A percentile compares a stretch with the other conserved stretches of the same genome.
These are phyloP conservation scores for Physcomitrellopsis africana DNA, from an alignment of 225 moss, liverwort and hornwort species.

Conservation along the genomic window DNA sequence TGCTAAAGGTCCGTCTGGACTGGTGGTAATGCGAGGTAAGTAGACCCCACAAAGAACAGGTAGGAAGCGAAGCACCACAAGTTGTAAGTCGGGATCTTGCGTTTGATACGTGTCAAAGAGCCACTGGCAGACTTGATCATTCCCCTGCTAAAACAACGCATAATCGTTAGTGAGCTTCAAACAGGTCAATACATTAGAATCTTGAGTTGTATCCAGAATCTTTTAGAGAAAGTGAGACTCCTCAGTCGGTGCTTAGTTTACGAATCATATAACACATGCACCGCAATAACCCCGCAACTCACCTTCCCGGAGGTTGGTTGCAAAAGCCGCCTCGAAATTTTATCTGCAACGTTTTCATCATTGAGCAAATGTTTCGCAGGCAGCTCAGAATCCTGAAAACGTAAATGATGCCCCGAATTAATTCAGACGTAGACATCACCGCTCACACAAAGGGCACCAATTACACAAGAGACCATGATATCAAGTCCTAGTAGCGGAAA, in stretches of 20 bases:
- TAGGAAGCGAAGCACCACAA: constrained; percentile 69
- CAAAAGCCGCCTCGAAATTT: constrained; percentile 59
- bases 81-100: constrained; percentile 65
- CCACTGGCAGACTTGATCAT: constrained; percentile 84
- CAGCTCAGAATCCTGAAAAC: constrained; percentile 57
- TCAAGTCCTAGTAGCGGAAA: too few relatives aligned
- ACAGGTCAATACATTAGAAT: background rate
- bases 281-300: constrained; percentile 28
- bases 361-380: constrained; percentile 66
- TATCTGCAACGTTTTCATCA: constrained; percentile 67
- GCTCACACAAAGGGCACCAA: too few relatives aligned
- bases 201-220: too few relatives aligned
- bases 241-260: too few relatives aligned
- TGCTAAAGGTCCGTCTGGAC: constrained; percentile 72
- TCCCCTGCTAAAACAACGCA: constrained; percentile 48
- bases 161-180: background rate
- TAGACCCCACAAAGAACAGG: constrained; percentile 78
- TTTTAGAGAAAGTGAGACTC: too few relatives aligned
- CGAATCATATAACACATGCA: background rate
- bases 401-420: background rate
- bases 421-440: too few relatives aligned
- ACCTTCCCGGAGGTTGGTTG: constrained; percentile 80
- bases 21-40: constrained; percentile 54
- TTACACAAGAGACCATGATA: too few relatives aligned
- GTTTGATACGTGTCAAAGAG: constrained; percentile 77